These are phyloP conservation scores for Xylaria sp. DNA, from an alignment of 2,329 filamentous ascomycete genomes.

Conservation along the genomic window DNA sequence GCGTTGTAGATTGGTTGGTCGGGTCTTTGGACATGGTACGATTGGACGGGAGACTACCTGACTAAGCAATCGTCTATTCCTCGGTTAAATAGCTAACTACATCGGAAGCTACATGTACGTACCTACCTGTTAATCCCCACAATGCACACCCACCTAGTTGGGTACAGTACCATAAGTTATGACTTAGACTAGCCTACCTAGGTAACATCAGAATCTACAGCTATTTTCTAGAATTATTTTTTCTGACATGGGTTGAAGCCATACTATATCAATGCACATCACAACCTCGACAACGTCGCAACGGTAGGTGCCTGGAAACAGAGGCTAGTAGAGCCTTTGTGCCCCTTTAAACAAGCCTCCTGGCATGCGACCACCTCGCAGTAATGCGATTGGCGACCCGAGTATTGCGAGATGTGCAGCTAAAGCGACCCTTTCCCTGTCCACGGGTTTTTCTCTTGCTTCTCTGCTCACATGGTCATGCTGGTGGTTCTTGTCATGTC, in stretches of 20 bases:
- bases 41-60: conserved; percentile 34
- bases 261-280: conserved; percentile 12
- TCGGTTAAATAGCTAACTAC: conserved; percentile 43
- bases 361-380: conserved; percentile 45
- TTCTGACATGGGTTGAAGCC: not conserved
- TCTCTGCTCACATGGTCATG: conserved; percentile 27
- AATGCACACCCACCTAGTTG: no score
- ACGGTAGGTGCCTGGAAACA: not conserved
- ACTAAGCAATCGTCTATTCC: conserved; percentile 40
- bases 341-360: not conserved
- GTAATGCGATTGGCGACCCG: conserved; percentile 50
- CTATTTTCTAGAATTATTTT: not conserved
- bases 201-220: no score
- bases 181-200: no score
- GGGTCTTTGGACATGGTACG: conserved; percentile 29
- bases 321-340: conserved; percentile 6
- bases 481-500: conserved; percentile 1
- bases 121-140: no score
- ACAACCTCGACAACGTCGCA: conserved; percentile 6
- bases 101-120: no score
- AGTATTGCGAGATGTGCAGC: conserved; percentile 48
- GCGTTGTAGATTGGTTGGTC: conserved; percentile 23
- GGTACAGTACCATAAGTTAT: no score
- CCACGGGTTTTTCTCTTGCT: conserved; percentile 27
- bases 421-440: conserved; percentile 40